Percentiles rank a stretch among this genome's conserved stretches.
These are phyloP conservation scores for Parietichytrium sp. DNA, from an alignment of 108 stramenopile genomes.

Conservation along the genomic window DNA sequence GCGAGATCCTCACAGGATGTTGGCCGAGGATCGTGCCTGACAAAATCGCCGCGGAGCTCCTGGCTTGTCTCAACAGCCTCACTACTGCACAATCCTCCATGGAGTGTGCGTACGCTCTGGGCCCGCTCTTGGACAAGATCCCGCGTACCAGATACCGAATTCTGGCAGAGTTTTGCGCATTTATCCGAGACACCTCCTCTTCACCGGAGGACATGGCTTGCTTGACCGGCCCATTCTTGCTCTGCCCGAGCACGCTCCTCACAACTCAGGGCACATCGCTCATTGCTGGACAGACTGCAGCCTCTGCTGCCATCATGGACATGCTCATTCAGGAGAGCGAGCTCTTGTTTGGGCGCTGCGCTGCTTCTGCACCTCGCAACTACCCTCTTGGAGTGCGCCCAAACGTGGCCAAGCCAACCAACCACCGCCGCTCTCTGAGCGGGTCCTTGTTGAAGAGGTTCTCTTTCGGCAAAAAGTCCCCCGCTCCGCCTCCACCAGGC, in stretches of 20 bases:
- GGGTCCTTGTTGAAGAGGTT: background rate
- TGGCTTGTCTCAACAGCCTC: background rate
- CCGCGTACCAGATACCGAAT: background rate
- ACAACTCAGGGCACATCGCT: background rate
- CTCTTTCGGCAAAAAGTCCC: too few relatives aligned
- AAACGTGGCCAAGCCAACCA: background rate
- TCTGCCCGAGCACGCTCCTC: background rate
- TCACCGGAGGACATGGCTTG: background rate
- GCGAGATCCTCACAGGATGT: background rate
- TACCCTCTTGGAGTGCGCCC: slow-evolving; percentile 11
- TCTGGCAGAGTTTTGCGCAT: slow-evolving; percentile 29
- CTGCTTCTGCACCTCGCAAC: background rate
- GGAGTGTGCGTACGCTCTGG: background rate
- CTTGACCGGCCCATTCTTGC: slow-evolving; percentile 17
- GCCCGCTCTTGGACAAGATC: background rate
- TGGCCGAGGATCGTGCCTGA: slow-evolving; percentile 27
- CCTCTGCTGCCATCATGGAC: slow-evolving; percentile 24
- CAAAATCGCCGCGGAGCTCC: background rate
- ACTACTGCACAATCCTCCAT: background rate
- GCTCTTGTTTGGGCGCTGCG: slow-evolving; percentile 2
- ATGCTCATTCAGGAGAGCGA: slow-evolving; percentile 11
- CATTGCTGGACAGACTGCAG: background rate
- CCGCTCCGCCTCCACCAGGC: background rate
- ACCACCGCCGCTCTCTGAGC: slow-evolving; percentile 21
- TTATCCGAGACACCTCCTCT: slow-evolving; percentile 1